A percentile compares a stretch with the other conserved stretches of the same genome.
These are phyloP conservation scores for Boletus barrowsii DNA, from an alignment of 768 basidiomycete genomes.

Conservation along the genomic window DNA sequence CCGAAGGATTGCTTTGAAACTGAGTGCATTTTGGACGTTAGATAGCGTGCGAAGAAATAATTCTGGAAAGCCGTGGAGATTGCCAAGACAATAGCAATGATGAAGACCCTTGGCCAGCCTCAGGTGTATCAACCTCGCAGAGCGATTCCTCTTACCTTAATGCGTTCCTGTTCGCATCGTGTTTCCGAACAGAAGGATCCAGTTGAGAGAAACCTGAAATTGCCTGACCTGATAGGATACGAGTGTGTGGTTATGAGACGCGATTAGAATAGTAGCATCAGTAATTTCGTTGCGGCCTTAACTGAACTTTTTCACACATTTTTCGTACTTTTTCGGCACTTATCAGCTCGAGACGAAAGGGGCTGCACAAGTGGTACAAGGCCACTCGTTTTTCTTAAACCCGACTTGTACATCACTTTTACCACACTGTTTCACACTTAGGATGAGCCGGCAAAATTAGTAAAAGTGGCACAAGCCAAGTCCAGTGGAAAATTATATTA, in stretches of 20 bases:
- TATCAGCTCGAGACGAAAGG: no score
- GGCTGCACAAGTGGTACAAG: no score
- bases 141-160: constrained; percentile 44
- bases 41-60: constrained; percentile 56
- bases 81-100: constrained; percentile 71
- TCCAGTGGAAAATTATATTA: no score
- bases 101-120: constrained; percentile 56
- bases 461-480: no score
- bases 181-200: constrained; percentile 41
- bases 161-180: constrained; percentile 66
- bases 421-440: no score
- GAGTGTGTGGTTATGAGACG: neutral
- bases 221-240: constrained; percentile 42
- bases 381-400: no score
- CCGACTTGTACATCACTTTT: no score
- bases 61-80: constrained; percentile 64
- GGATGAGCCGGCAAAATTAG: no score
- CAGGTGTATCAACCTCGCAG: constrained; percentile 4
- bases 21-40: constrained; percentile 72
- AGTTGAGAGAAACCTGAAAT: constrained; percentile 54
- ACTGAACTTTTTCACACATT: no score
- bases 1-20: constrained; percentile 77
- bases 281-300: no score
- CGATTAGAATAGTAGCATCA: no score
- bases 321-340: no score